Percentiles rank a stretch among this genome's conserved stretches.
These are phyloP conservation scores for Solidago caesia DNA, from an alignment of 129 eudicot genomes.

Conservation along the genomic window DNA sequence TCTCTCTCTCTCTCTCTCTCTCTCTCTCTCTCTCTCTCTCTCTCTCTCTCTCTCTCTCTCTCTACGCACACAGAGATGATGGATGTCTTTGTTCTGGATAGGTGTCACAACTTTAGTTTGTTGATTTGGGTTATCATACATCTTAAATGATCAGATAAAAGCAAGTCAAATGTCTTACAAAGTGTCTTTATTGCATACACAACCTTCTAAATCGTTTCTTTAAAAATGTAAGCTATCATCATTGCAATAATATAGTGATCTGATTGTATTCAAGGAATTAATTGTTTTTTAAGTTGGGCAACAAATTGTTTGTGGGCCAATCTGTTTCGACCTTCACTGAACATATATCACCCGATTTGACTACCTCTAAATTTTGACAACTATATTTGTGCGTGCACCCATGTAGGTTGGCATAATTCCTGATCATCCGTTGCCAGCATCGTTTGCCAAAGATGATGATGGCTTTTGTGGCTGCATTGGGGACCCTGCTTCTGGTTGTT, in stretches of 20 bases:
- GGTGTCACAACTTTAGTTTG: not conserved
- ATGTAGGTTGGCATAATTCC: constrained; percentile 87
- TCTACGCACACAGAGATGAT: not conserved
- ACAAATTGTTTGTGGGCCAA: too few relatives aligned
- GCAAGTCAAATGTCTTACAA: not conserved
- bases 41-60: not conserved
- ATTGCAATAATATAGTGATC: too few relatives aligned
- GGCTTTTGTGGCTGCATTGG: constrained; percentile 83
- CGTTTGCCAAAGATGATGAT: constrained; percentile 83
- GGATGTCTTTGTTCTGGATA: not conserved
- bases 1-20: constrained; percentile 9
- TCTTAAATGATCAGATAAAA: not conserved
- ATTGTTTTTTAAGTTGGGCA: too few relatives aligned
- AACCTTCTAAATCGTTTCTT: too few relatives aligned
- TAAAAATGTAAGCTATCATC: too few relatives aligned
- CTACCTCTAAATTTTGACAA: not conserved
- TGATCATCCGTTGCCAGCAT: constrained; percentile 83
- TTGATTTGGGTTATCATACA: not conserved
- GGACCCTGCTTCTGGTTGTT: constrained; percentile 77
- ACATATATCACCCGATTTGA: not conserved
- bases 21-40: not conserved
- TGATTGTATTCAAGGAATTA: too few relatives aligned
- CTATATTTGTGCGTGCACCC: not conserved
- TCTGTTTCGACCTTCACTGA: not conserved
- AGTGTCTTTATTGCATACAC: not conserved